A percentile compares a stretch with the other conserved stretches of the same genome.
Conservation (phyloP, 1,139 yeast genomes). For the Ogataea hybrid region DNA sequence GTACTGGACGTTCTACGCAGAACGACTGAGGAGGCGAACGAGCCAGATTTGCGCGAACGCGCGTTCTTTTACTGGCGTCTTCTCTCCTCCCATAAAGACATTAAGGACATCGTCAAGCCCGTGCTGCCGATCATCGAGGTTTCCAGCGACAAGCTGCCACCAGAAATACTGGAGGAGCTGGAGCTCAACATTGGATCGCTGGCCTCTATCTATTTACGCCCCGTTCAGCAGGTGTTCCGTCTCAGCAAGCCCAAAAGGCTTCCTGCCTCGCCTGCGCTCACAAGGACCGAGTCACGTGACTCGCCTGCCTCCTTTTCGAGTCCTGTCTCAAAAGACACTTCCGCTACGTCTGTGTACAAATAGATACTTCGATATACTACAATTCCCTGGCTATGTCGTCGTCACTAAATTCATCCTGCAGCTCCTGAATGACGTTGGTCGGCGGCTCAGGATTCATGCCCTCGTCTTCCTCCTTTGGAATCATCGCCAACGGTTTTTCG, state of each 20-base stretch:
- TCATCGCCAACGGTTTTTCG: constrained; percentile 15
- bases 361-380: constrained; percentile 1
- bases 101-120: constrained; percentile 56
- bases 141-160: constrained; percentile 71
- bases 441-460: not conserved
- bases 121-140: constrained; percentile 61
- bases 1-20: constrained; percentile 60
- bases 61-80: constrained; percentile 87
- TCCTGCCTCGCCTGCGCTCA: constrained; percentile 62
- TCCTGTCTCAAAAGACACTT: constrained; percentile 5
- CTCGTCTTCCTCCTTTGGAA: constrained; percentile 22
- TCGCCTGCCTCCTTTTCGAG: constrained; percentile 7
- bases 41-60: constrained; percentile 84
- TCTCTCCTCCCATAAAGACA: constrained; percentile 48
- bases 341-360: constrained; percentile 7
- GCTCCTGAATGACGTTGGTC: not conserved
- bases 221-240: constrained; percentile 76
- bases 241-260: constrained; percentile 55
- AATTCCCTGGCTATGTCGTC: constrained; percentile 16
- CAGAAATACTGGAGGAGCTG: constrained; percentile 70
- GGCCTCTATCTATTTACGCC: constrained; percentile 82
- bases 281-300: constrained; percentile 7
- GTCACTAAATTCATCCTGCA: constrained; percentile 24
- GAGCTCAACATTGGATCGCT: constrained; percentile 80
- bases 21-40: constrained; percentile 73